Conservation (phyloP, 495 filamentous ascomycete genomes). For the Geoglossum glabrum region DNA sequence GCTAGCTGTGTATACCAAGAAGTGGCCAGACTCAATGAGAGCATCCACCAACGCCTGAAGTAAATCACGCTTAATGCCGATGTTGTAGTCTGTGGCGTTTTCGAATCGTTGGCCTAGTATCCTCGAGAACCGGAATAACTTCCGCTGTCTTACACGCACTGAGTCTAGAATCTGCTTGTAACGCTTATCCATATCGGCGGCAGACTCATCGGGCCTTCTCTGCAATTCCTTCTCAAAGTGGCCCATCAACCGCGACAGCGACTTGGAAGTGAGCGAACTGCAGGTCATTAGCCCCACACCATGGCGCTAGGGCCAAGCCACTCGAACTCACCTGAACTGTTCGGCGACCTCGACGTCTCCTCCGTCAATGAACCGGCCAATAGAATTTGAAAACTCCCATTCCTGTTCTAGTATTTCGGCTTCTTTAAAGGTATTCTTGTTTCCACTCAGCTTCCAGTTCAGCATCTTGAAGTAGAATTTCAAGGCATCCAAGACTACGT, state of each 20-base stretch:
- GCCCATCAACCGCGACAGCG: constrained; percentile 63
- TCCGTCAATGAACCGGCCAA: constrained; percentile 69
- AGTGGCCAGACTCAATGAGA: constrained; percentile 69
- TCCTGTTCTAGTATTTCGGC: constrained; percentile 93
- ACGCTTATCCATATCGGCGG: constrained; percentile 79
- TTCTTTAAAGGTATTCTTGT: constrained; percentile 98
- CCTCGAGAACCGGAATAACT: constrained; percentile 65
- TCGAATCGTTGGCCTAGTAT: constrained; percentile 84
- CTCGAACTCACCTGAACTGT: constrained; percentile 52
- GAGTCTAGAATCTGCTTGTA: constrained; percentile 92
- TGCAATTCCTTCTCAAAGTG: constrained; percentile 87
- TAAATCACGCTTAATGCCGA: constrained; percentile 33
- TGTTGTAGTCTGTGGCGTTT: constrained; percentile 85
- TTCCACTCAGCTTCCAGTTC: constrained; percentile 90
- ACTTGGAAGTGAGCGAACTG: constrained; percentile 69
- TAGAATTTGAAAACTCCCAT: constrained; percentile 87
- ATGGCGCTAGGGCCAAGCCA: not conserved
- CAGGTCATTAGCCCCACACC: constrained; percentile 8
- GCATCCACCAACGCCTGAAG: constrained; percentile 58
- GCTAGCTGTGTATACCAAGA: constrained; percentile 48
- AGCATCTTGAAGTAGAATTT: constrained; percentile 96
- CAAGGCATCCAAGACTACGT: constrained; percentile 83
- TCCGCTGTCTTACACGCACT: constrained; percentile 83
- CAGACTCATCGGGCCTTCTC: constrained; percentile 58
- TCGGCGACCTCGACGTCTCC: constrained; percentile 97